Conservation (phyloP, 345 rosid genomes). For the Brassica nigra region DNA sequence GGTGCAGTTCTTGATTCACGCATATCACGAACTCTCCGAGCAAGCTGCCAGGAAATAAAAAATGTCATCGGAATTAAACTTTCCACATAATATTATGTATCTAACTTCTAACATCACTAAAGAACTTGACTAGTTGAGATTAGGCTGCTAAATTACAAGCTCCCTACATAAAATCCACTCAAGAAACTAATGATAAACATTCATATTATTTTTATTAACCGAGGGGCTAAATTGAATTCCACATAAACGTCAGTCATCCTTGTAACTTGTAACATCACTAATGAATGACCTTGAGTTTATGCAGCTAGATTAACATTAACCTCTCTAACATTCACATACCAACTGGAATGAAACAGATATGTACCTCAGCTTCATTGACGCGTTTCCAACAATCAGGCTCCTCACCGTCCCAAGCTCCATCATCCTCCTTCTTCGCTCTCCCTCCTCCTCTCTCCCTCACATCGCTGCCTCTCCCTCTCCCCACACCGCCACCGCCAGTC, state of each 20-base stretch:
- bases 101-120: constrained; percentile 11
- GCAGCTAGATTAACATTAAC: neutral
- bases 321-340: constrained; percentile 3
- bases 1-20: constrained; percentile 87
- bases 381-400: constrained; percentile 97
- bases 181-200: neutral
- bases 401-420: constrained; percentile 76
- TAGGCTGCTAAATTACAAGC: neutral
- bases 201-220: neutral
- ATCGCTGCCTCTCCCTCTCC: constrained; percentile 41
- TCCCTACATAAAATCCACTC: neutral
- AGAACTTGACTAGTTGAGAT: neutral
- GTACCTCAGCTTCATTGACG: constrained; percentile 88
- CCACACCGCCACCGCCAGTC: constrained; percentile 30
- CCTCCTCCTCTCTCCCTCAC: constrained; percentile 37
- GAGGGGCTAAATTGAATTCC: neutral
- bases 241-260: neutral
- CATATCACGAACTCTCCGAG: constrained; percentile 94
- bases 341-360: neutral
- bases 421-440: constrained; percentile 61
- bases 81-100: neutral
- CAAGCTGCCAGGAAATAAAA: constrained; percentile 54
- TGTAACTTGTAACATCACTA: constrained; percentile 5
- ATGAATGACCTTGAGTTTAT: constrained; percentile 16
- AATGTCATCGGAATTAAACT: constrained; percentile 5